Conservation (phyloP, 1,284 basidiomycete species). For the Leccinum griseonigrum region DNA sequence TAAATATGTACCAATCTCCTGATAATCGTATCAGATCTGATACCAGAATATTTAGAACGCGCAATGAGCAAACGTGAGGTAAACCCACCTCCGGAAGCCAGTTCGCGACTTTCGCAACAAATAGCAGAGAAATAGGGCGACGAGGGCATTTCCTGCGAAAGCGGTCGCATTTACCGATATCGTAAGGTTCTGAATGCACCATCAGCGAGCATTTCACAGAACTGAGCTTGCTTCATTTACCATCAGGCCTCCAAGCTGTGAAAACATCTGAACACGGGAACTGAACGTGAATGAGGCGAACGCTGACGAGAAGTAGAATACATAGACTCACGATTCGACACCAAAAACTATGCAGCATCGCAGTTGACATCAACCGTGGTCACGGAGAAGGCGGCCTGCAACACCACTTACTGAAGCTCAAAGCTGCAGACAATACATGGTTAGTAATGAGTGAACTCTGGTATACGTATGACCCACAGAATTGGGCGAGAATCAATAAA, state of each 20-base stretch:
- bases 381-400: not conserved
- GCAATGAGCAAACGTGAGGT: not conserved
- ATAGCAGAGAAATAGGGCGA: conserved; percentile 48
- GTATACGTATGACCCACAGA: conserved; percentile 38
- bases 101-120: conserved; percentile 54
- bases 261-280: conserved; percentile 37
- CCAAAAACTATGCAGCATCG: conserved; percentile 35
- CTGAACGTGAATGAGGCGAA: conserved; percentile 20
- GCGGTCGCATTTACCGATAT: conserved; percentile 54
- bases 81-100: conserved; percentile 46
- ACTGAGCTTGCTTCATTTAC: conserved; percentile 5
- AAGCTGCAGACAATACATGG: conserved; percentile 7
- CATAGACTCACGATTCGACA: conserved; percentile 37
- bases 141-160: conserved; percentile 53
- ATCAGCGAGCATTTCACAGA: conserved; percentile 6
- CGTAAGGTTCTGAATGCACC: conserved; percentile 36
- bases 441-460: conserved; percentile 2
- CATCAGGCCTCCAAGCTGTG: conserved; percentile 33
- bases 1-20: conserved; percentile 39
- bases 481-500: conserved; percentile 46
- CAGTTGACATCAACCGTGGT: conserved; percentile 4
- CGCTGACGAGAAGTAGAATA: not conserved
- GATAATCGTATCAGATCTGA: conserved; percentile 47
- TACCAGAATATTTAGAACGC: not conserved
- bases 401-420: conserved; percentile 20